Base-by-base conservation (phyloP, 805 yeast species). In the Clavispora asparagi region DNA sequence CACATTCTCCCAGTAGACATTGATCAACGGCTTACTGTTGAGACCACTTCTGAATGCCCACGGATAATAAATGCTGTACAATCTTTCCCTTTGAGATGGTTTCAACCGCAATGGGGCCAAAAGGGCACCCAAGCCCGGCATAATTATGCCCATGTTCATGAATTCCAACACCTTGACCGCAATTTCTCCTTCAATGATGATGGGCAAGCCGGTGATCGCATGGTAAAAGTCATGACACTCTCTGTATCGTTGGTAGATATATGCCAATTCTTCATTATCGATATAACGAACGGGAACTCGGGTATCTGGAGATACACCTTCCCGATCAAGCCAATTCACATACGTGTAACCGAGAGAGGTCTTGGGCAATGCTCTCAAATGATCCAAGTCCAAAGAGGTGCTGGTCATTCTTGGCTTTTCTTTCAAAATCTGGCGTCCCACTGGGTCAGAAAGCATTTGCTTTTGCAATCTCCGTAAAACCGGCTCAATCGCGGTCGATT, bases 161-260 rank as follows among this genome's bases (percentile, higher is more conserved):
- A 83, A 95, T 64, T 92, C 99, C 55, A 94, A 82, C 11, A 90
- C 85, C 65, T 94, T 94, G 16, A 94, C 85, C 0, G 97, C 89
- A 44, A 94, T 84, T 61, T 94, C 99, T n/a, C 99, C 99, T 60
- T 94, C 98, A 53, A 94, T 79, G 39, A 87, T 83, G 40, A 91
- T 87, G 0, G 98, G 98, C 42, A 88, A 73, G 13, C 95, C 92
- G 0, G 95, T 85, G 27, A 94, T 74, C 1, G 98, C 87, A 61
- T 94, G 99, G 61, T 90, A 92, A 59, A 94, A 94, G 61, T 94
- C 99, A 60, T 94, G 99, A 61, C 97, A 91, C 62, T 94, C 98
- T 44, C 99, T 78, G 62, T 92, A 94, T 56, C 99, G 72, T 63
- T 89, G 95, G 72, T 83, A 89, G n/a, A 92, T 85, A 60, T 85